phyloP scores from a whole-genome alignment of 2,329 filamentous ascomycete species.

The Drechslerella dactyloides region DNA sequence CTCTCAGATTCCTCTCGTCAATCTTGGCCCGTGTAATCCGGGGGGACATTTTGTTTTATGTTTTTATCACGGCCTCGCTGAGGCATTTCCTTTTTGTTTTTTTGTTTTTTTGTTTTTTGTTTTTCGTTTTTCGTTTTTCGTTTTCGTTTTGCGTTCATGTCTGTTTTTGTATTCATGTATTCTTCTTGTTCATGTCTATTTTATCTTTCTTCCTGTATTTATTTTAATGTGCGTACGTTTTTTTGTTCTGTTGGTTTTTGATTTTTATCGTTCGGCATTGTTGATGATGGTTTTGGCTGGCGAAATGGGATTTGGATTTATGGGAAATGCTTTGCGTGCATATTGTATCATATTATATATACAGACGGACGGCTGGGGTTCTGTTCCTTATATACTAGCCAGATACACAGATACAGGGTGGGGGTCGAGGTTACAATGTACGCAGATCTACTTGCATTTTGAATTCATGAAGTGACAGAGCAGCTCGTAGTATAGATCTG shows the following conservation, averaged over 20 bases:
- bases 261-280: background rate
- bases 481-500: no score
- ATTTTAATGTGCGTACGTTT: slow-evolving; percentile 6
- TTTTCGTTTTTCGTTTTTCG: background rate
- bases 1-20: slow-evolving; percentile 6
- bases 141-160: background rate
- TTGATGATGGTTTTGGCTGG: slow-evolving; percentile 3
- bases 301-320: no score
- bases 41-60: slow-evolving; percentile 8
- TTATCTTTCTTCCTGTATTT: background rate
- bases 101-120: slow-evolving; percentile 17
- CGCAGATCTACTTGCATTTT: no score
- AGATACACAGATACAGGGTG: background rate
- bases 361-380: no score
- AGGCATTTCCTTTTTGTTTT: slow-evolving; percentile 10
- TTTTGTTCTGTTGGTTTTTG: slow-evolving; percentile 11
- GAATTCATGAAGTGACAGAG: no score
- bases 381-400: background rate
- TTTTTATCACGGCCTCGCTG: slow-evolving; percentile 7
- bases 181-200: background rate
- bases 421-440: no score
- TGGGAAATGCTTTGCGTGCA: background rate
- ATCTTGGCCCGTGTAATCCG: background rate
- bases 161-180: no score
- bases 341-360: background rate